Conservation (phyloP, 768 basidiomycete genomes). For the Russula sp. region DNA sequence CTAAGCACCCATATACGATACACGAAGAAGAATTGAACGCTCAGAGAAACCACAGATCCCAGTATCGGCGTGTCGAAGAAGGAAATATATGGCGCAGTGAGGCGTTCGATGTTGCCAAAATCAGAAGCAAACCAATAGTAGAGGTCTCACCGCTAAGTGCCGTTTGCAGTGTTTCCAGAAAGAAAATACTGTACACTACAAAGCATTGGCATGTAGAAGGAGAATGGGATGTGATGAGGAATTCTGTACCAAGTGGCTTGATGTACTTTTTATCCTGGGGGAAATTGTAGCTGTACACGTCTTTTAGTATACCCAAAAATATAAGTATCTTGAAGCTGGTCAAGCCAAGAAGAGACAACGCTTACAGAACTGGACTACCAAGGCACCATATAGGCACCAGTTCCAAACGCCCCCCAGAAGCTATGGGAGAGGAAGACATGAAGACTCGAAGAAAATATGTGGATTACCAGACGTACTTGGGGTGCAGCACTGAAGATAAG, state of each 20-base stretch:
- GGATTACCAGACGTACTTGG: slow-evolving; percentile 5
- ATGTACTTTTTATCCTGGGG: background rate
- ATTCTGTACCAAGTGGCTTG: slow-evolving; percentile 21
- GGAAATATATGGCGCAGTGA: slow-evolving; percentile 30
- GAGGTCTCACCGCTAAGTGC: slow-evolving; percentile 34
- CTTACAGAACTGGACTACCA: slow-evolving; percentile 37
- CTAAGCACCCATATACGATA: slow-evolving; percentile 34
- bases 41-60: slow-evolving; percentile 33
- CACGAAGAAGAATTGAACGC: slow-evolving; percentile 37
- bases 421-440: background rate
- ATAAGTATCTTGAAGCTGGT: background rate
- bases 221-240: too few species aligned
- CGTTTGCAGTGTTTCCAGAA: slow-evolving; percentile 33
- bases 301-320: background rate
- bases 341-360: background rate
- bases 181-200: slow-evolving; percentile 34
- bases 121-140: slow-evolving; percentile 36
- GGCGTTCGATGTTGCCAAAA: slow-evolving; percentile 35
- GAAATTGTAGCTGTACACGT: slow-evolving; percentile 24
- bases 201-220: too few species aligned
- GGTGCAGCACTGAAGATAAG: slow-evolving; percentile 8
- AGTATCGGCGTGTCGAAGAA: slow-evolving; percentile 35
- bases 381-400: slow-evolving; percentile 34
- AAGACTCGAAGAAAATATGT: too few species aligned
- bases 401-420: slow-evolving; percentile 29